Evolutionary conservation across 1,139 yeast species (phyloP).

Genomic region (Scheffersomyces titani): DNA sequence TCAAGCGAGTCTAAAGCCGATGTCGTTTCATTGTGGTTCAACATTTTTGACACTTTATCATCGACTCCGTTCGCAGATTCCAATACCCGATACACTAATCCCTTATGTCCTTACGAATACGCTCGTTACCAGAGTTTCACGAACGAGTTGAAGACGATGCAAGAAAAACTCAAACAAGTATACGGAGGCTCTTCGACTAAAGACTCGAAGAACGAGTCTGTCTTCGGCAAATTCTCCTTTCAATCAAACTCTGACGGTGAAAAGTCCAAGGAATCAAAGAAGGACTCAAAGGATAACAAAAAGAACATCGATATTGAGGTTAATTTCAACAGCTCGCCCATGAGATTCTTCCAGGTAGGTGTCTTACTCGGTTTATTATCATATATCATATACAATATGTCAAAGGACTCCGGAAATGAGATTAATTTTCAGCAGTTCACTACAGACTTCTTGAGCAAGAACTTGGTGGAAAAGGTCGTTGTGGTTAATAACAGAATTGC

Average conservation of each 20-base stretch:
- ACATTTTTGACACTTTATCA: slow-evolving; percentile 29
- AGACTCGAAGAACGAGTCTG: slow-evolving; percentile 1
- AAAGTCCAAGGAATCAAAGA: slow-evolving; percentile 5
- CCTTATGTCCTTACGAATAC: slow-evolving; percentile 36
- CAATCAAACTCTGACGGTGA: slow-evolving; percentile 5
- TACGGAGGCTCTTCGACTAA: slow-evolving; percentile 4
- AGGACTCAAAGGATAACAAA: slow-evolving; percentile 5
- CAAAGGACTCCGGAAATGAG: slow-evolving; percentile 26
- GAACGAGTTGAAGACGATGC: slow-evolving; percentile 10
- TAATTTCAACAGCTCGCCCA: slow-evolving; percentile 22
- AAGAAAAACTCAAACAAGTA: slow-evolving; percentile 6
- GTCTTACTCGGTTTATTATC: slow-evolving; percentile 27
- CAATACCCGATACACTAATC: slow-evolving; percentile 22
- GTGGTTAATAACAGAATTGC: slow-evolving; percentile 45
- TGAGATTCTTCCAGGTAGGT: slow-evolving; percentile 34
- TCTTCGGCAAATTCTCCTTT: slow-evolving; percentile 10
- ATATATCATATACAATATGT: slow-evolving; percentile 18
- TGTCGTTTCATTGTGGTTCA: slow-evolving; percentile 32
- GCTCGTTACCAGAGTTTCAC: slow-evolving; percentile 13
- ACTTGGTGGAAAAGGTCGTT: slow-evolving; percentile 35
- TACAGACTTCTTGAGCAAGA: slow-evolving; percentile 40
- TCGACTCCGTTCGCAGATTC: slow-evolving; percentile 31
- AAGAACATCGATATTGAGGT: slow-evolving; percentile 24
- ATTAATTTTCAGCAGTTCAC: slow-evolving; percentile 49
- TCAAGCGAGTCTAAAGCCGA: slow-evolving; percentile 6